phyloP scores from a whole-genome alignment of 2,329 filamentous ascomycete species.

The Aspergillus intermedius region DNA sequence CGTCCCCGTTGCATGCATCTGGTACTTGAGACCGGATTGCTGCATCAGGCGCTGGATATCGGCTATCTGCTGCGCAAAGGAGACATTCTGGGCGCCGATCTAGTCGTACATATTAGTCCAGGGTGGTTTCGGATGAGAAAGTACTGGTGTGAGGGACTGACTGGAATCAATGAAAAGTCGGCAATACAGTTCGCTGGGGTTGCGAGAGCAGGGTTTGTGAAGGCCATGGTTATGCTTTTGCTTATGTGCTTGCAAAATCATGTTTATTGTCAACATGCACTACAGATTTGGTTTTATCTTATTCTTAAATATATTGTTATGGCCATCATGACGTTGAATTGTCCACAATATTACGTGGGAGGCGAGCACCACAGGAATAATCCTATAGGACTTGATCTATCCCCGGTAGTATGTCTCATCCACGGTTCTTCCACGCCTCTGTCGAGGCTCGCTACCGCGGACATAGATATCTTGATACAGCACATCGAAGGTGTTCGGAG shows the following conservation, averaged over 20 bases:
- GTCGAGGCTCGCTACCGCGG: slow-evolving; percentile 72
- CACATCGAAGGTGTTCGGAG: slow-evolving; percentile 69
- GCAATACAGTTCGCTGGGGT: slow-evolving; percentile 69
- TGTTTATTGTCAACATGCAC: no score
- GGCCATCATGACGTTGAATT: not conserved
- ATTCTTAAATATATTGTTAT: not conserved
- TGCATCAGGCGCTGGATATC: slow-evolving; percentile 74
- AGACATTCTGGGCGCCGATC: slow-evolving; percentile 66
- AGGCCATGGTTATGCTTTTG: slow-evolving; percentile 7
- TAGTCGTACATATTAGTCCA: slow-evolving; percentile 3
- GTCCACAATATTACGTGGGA: not conserved
- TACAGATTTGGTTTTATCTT: not conserved
- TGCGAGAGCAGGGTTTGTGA: slow-evolving; percentile 9
- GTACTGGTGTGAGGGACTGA: slow-evolving; percentile 4
- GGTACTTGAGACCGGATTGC: slow-evolving; percentile 67
- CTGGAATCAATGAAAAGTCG: slow-evolving; percentile 78
- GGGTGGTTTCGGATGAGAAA: not conserved
- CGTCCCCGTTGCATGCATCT: slow-evolving; percentile 84
- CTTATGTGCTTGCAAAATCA: not conserved
- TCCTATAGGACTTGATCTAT: not conserved
- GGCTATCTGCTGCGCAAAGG: slow-evolving; percentile 73
- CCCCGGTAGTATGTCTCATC: slow-evolving; percentile 79
- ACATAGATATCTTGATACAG: slow-evolving; percentile 94
- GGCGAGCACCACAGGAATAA: not conserved
- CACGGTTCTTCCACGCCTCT: slow-evolving; percentile 72